These are phyloP conservation scores for Penicillium sp. DNA, from an alignment of 2,329 filamentous ascomycete genomes.

Conservation along the genomic window DNA sequence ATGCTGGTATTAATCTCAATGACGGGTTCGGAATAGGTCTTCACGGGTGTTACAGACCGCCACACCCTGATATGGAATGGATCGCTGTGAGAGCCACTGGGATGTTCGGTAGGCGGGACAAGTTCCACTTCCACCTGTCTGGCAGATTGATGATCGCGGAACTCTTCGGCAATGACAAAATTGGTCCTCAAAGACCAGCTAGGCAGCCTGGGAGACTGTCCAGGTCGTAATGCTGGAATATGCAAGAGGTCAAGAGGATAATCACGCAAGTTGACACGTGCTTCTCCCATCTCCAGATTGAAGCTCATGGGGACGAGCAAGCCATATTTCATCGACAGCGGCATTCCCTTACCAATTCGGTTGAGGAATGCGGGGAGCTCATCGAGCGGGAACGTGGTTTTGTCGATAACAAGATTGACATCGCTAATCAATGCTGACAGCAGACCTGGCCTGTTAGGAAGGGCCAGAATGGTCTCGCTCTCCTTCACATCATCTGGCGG, in stretches of 20 bases:
- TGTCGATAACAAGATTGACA: slow-evolving; percentile 82
- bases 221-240: slow-evolving; percentile 77
- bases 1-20: slow-evolving; percentile 92
- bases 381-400: slow-evolving; percentile 83
- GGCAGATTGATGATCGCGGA: slow-evolving; percentile 75
- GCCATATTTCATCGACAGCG: slow-evolving; percentile 85
- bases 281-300: slow-evolving; percentile 87
- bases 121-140: slow-evolving; percentile 82
- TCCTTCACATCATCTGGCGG: slow-evolving; percentile 81
- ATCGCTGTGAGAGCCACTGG: slow-evolving; percentile 60
- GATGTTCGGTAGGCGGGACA: slow-evolving; percentile 67
- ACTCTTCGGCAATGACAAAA: slow-evolving; percentile 96
- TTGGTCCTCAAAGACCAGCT: slow-evolving; percentile 83
- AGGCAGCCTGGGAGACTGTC: slow-evolving; percentile 78
- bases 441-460: slow-evolving; percentile 81
- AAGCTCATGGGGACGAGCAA: slow-evolving; percentile 88
- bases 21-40: slow-evolving; percentile 90
- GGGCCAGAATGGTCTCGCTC: slow-evolving; percentile 79
- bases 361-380: slow-evolving; percentile 84
- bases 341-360: slow-evolving; percentile 94
- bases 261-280: slow-evolving; percentile 81
- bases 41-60: slow-evolving; percentile 90
- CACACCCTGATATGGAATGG: slow-evolving; percentile 84
- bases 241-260: slow-evolving; percentile 92
- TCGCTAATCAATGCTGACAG: slow-evolving; percentile 82